Percentiles rank a stretch among this genome's conserved stretches.
These are phyloP conservation scores for Lavandula angustifolia DNA, from an alignment of 257 asterid genomes.

Conservation along the genomic window DNA sequence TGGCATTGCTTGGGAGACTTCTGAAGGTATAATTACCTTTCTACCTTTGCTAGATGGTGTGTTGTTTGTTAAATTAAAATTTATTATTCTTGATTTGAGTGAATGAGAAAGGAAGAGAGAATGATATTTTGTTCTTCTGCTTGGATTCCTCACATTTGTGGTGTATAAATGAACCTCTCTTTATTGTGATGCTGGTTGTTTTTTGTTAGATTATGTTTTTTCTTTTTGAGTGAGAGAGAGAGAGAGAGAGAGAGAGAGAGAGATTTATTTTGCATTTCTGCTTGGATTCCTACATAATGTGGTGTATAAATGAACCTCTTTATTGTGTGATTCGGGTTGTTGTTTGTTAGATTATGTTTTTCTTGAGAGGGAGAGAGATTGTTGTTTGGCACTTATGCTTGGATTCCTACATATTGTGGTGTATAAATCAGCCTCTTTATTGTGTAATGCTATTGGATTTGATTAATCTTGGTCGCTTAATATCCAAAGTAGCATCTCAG, in stretches of 20 bases:
- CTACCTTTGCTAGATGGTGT: background rate
- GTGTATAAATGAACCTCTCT: no score
- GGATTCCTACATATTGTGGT: background rate
- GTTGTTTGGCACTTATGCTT: background rate
- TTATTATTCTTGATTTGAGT: background rate
- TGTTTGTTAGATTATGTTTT: background rate
- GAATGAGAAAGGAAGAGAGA: no score
- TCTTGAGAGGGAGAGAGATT: background rate
- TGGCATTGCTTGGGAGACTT: conserved; percentile 99
- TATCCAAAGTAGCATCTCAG: conserved; percentile 17
- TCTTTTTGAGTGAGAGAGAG: no score
- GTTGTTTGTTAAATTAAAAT: background rate
- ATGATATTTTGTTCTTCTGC: no score
- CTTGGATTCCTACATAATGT: no score
- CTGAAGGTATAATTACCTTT: conserved; percentile 61
- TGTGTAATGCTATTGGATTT: conserved; percentile 6
- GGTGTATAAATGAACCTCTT: no score
- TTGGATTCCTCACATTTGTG: no score
- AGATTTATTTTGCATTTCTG: no score
- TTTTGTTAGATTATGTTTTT: no score
- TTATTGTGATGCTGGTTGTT: no score
- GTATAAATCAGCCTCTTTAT: background rate
- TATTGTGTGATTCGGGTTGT: background rate
- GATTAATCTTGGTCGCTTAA: conserved; percentile 11
- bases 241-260: no score